A percentile compares a stretch with the other conserved stretches of the same genome.
These are phyloP conservation scores for Naganishia randhawae DNA, from an alignment of 768 basidiomycete genomes.

Conservation along the genomic window DNA sequence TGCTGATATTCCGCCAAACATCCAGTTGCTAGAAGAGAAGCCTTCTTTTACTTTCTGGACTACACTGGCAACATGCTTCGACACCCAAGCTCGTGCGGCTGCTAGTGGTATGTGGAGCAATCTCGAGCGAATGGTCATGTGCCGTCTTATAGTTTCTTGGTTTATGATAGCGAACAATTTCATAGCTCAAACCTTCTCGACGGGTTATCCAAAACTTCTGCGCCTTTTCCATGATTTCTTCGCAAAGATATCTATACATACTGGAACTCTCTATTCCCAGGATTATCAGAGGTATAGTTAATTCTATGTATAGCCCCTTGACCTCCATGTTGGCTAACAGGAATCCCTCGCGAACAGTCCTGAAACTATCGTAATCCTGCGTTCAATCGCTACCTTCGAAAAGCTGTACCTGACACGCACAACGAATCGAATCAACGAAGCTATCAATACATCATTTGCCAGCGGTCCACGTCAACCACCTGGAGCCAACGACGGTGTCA, in stretches of 20 bases:
- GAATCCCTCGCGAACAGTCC: slow-evolving; percentile 59
- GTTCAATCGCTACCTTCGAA: slow-evolving; percentile 78
- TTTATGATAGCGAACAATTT: slow-evolving; percentile 72
- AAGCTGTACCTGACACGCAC: slow-evolving; percentile 82
- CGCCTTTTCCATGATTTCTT: slow-evolving; percentile 97
- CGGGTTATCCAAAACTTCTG: slow-evolving; percentile 79
- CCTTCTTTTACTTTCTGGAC: slow-evolving; percentile 91
- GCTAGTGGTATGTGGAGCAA: slow-evolving; percentile 60
- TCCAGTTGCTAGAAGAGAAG: slow-evolving; percentile 65
- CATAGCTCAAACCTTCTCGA: slow-evolving; percentile 79
- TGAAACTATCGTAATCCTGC: slow-evolving; percentile 83
- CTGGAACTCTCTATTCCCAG: slow-evolving; percentile 84
- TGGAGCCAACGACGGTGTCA: slow-evolving; percentile 69
- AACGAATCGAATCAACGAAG: slow-evolving; percentile 76
- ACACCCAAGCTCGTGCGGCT: slow-evolving; percentile 74
- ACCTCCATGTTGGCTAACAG: background rate
- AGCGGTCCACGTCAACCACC: slow-evolving; percentile 69
- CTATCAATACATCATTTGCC: slow-evolving; percentile 70
- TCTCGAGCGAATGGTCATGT: background rate
- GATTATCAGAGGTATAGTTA: slow-evolving; percentile 70
- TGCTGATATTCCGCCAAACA: background rate
- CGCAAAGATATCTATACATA: slow-evolving; percentile 87
- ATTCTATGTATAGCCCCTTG: background rate
- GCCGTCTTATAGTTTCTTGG: background rate
- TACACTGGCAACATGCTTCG: slow-evolving; percentile 70